A percentile compares a stretch with the other conserved stretches of the same genome.
Conservation (phyloP, 2,329 filamentous ascomycete genomes). For the Colletotrichum plurivorum region DNA sequence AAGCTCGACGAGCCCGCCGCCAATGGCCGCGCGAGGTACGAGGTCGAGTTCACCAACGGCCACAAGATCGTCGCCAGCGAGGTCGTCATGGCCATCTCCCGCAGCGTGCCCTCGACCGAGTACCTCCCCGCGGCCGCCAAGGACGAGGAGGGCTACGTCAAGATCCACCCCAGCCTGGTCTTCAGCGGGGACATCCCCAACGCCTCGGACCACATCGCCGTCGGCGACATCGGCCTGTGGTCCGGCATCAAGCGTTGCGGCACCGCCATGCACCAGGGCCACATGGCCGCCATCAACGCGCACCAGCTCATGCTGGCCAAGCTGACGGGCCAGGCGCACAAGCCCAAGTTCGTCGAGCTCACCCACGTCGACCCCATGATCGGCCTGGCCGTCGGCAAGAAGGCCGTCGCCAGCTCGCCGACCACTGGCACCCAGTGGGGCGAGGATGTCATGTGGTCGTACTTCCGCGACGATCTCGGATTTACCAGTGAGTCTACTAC, state of each 20-base stretch:
- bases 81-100: constrained; percentile 79
- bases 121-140: constrained; percentile 73
- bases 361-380: constrained; percentile 75
- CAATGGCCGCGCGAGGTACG: constrained; percentile 57
- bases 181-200: constrained; percentile 70
- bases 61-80: constrained; percentile 72
- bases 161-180: constrained; percentile 69
- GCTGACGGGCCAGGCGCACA: constrained; percentile 48
- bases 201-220: constrained; percentile 73
- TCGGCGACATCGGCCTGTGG: constrained; percentile 80
- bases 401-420: constrained; percentile 74
- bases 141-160: constrained; percentile 76
- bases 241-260: constrained; percentile 86
- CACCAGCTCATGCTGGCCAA: constrained; percentile 71
- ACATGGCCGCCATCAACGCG: constrained; percentile 76
- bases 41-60: constrained; percentile 73
- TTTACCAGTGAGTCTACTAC: constrained; percentile 68
- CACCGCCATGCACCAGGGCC: constrained; percentile 81
- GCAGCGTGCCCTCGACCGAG: constrained; percentile 71
- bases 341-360: constrained; percentile 64
- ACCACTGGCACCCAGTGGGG: constrained; percentile 71
- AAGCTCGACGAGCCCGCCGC: constrained; percentile 54
- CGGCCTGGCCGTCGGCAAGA: constrained; percentile 78
- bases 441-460: constrained; percentile 72
- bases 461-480: constrained; percentile 79